These are phyloP conservation scores for Neltuma alba DNA, from an alignment of 306 rosid species.

Conservation along the genomic window DNA sequence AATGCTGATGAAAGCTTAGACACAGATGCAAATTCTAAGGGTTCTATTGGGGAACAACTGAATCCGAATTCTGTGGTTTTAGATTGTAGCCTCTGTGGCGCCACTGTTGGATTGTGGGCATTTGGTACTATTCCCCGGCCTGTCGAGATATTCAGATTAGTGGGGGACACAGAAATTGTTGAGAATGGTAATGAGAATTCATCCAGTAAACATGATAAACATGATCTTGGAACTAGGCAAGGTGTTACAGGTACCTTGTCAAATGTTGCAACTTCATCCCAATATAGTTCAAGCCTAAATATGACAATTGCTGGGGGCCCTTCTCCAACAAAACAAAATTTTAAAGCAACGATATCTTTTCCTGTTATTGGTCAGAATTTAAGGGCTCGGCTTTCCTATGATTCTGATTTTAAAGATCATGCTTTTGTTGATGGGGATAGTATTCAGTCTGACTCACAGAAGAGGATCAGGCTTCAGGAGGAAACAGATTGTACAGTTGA, in stretches of 20 bases:
- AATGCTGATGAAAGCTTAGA: constrained; percentile 37
- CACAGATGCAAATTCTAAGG: constrained; percentile 44
- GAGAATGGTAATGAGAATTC: constrained; percentile 46
- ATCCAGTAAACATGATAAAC: constrained; percentile 34
- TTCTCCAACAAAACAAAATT: constrained; percentile 84
- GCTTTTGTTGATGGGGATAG: constrained; percentile 35
- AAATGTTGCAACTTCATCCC: constrained; percentile 50
- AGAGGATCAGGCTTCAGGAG: constrained; percentile 41
- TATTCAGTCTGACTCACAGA: constrained; percentile 43
- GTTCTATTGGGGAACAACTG: constrained; percentile 49
- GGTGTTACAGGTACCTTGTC: constrained; percentile 33
- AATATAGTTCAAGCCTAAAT: constrained; percentile 55
- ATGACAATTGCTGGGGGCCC: constrained; percentile 98
- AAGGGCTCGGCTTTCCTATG: constrained; percentile 72
- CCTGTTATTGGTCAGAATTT: constrained; percentile 87
- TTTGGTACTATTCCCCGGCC: constrained; percentile 69
- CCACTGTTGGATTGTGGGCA: constrained; percentile 92
- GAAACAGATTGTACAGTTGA: constrained; percentile 32
- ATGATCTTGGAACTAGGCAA: constrained; percentile 45
- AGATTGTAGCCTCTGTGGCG: constrained; percentile 92
- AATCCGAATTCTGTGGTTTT: constrained; percentile 79
- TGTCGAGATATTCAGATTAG: constrained; percentile 68
- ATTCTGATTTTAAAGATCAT: constrained; percentile 52
- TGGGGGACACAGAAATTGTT: constrained; percentile 63
- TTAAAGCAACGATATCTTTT: constrained; percentile 78